Conservation (phyloP, 2,329 filamentous ascomycete species). For the Metarhizium humberi region DNA sequence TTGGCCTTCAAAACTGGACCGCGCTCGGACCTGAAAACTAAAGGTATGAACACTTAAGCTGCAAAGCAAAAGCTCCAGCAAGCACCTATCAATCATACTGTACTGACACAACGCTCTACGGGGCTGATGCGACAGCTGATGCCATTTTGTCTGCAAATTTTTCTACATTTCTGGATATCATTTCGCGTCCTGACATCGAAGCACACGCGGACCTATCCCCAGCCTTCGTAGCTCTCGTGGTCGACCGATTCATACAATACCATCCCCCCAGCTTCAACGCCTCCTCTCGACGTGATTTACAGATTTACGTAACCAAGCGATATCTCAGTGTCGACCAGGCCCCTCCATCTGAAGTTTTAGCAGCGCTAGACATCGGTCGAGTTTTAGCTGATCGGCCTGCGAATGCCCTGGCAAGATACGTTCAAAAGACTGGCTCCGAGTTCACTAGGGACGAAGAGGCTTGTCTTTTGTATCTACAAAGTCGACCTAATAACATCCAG, state of each 20-base stretch:
- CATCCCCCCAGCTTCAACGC: constrained; percentile 81
- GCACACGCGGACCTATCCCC: constrained; percentile 58
- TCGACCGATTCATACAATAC: constrained; percentile 81
- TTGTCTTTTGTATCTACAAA: constrained; percentile 45
- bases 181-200: constrained; percentile 55
- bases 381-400: constrained; percentile 50
- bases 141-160: constrained; percentile 80
- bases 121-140: constrained; percentile 51
- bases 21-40: constrained; percentile 74
- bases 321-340: constrained; percentile 55
- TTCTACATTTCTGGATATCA: constrained; percentile 64
- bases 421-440: constrained; percentile 66
- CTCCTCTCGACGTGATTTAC: constrained; percentile 59
- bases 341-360: constrained; percentile 62
- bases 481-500: constrained; percentile 43
- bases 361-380: constrained; percentile 59
- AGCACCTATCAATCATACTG: not conserved
- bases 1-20: constrained; percentile 80
- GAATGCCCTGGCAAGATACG: constrained; percentile 52
- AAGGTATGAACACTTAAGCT: constrained; percentile 52
- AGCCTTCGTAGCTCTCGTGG: constrained; percentile 65
- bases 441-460: constrained; percentile 70
- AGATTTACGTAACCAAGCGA: constrained; percentile 56
- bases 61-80: not conserved
- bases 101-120: not conserved